Evolutionary conservation across 176 grass and related monocot species (phyloP).

Genomic region (Lolium rigidum): DNA sequence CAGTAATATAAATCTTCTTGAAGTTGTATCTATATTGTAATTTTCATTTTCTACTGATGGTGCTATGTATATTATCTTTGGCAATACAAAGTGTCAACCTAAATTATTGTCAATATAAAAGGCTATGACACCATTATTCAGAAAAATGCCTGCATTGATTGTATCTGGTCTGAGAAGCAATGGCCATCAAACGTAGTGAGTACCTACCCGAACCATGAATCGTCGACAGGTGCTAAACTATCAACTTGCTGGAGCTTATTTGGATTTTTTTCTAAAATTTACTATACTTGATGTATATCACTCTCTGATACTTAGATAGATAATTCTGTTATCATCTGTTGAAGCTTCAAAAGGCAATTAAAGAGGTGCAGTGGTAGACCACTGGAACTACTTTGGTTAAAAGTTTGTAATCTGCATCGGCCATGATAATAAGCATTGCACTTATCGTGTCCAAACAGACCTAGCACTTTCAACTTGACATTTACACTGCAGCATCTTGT

Average conservation of each 20-base stretch:
- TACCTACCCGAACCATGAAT: neutral
- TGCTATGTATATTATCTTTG: conserved; percentile 2
- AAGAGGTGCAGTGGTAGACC: neutral
- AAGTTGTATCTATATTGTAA: neutral
- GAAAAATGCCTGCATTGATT: conserved; percentile 14
- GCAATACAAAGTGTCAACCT: neutral
- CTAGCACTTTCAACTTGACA: neutral
- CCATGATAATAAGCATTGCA: neutral
- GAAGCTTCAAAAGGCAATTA: conserved; percentile 18
- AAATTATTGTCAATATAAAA: conserved; percentile 30
- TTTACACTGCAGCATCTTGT: neutral
- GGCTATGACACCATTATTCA: neutral
- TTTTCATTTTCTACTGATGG: neutral
- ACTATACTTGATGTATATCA: neutral
- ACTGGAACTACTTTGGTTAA: neutral
- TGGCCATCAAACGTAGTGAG: neutral
- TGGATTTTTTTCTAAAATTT: neutral
- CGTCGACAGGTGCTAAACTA: neutral
- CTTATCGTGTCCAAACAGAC: neutral
- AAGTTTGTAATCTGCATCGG: neutral
- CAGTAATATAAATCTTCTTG: conserved; percentile 11
- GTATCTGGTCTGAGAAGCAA: neutral
- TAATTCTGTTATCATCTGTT: neutral
- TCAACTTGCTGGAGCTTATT: conserved; percentile 5
- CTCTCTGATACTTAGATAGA: neutral